Evolutionary conservation across 495 filamentous ascomycete genomes (phyloP).

Genomic region (Lophiotrema nucula): DNA sequence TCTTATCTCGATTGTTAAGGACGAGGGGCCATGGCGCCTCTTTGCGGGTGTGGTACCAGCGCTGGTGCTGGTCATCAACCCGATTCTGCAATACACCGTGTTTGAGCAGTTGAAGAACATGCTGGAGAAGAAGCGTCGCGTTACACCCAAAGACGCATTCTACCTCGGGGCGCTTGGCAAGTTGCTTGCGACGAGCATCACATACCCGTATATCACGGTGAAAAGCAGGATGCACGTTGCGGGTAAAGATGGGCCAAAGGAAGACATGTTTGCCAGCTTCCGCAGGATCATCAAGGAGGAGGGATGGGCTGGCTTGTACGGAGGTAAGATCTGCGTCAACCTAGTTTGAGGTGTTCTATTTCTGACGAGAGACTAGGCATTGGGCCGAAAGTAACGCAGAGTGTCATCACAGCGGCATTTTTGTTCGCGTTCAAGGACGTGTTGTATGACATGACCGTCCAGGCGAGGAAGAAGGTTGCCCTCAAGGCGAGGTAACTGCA

Average conservation of each 20-base stretch:
- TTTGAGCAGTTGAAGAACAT: constrained; percentile 94
- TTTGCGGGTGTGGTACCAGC: constrained; percentile 93
- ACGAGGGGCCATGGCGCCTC: constrained; percentile 78
- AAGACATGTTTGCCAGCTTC: constrained; percentile 68
- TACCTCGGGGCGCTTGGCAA: constrained; percentile 91
- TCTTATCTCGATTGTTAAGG: constrained; percentile 67
- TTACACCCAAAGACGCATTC: constrained; percentile 85
- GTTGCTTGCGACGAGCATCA: constrained; percentile 86
- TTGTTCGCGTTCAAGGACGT: constrained; percentile 98
- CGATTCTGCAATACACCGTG: constrained; percentile 96
- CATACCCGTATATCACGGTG: constrained; percentile 97
- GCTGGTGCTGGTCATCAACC: constrained; percentile 91
- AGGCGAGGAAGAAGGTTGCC: constrained; percentile 52
- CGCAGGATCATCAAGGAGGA: constrained; percentile 79
- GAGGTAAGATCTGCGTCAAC: constrained; percentile 60
- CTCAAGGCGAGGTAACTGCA: background rate
- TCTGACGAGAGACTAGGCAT: constrained; percentile 59
- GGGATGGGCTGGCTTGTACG: constrained; percentile 86
- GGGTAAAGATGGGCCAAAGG: constrained; percentile 59
- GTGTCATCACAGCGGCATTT: constrained; percentile 92
- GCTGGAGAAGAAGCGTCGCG: constrained; percentile 62
- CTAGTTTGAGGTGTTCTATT: too few species aligned
- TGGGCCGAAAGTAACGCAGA: constrained; percentile 92
- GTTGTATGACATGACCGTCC: constrained; percentile 62
- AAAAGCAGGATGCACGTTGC: constrained; percentile 97